Conservation (phyloP, 257 asterid genomes). For the Solanum paucissectum region DNA sequence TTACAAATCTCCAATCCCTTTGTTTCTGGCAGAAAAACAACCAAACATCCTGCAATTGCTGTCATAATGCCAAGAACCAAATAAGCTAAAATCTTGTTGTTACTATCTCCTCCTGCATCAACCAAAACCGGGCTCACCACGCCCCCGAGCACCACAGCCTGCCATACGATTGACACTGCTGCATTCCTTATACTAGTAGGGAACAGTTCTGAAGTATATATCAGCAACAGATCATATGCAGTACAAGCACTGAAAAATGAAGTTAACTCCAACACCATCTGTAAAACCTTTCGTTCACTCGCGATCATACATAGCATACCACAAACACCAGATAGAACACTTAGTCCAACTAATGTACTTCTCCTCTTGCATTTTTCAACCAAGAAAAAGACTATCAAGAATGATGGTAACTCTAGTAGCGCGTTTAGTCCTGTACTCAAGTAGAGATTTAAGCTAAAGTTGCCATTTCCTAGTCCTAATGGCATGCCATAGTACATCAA, state of each 20-base stretch:
- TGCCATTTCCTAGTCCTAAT: slow-evolving; percentile 25
- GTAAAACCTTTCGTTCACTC: slow-evolving; percentile 1
- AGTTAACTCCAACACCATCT: slow-evolving; percentile 11
- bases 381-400: slow-evolving; percentile 8
- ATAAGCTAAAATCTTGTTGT: slow-evolving; percentile 5
- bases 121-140: slow-evolving; percentile 20
- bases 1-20: neutral
- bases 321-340: slow-evolving; percentile 16
- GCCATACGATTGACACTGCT: slow-evolving; percentile 18
- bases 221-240: slow-evolving; percentile 13
- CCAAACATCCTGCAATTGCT: slow-evolving; percentile 9
- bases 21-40: slow-evolving; percentile 18
- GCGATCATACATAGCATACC: slow-evolving; percentile 9
- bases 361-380: slow-evolving; percentile 18
- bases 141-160: slow-evolving; percentile 23
- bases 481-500: slow-evolving; percentile 38
- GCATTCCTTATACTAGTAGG: slow-evolving; percentile 22
- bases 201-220: slow-evolving; percentile 20
- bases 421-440: slow-evolving; percentile 24
- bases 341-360: slow-evolving; percentile 10
- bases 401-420: slow-evolving; percentile 19
- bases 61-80: slow-evolving; percentile 15
- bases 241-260: slow-evolving; percentile 20
- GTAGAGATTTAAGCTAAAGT: slow-evolving; percentile 26
- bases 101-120: slow-evolving; percentile 10